Conservation (phyloP, 1,284 basidiomycete species). For the Puccinia horiana region DNA sequence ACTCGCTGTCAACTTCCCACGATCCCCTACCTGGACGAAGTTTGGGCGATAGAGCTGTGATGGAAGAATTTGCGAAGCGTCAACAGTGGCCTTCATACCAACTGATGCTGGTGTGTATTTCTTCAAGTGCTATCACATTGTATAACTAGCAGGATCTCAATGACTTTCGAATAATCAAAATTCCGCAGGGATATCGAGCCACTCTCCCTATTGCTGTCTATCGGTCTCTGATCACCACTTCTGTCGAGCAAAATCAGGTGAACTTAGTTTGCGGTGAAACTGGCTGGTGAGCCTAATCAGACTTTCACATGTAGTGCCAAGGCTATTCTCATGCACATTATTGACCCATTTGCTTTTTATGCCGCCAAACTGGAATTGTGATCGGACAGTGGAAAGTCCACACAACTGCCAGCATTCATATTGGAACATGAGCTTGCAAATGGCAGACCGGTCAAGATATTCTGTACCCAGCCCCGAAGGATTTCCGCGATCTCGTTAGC, state of each 20-base stretch:
- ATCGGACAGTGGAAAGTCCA: slow-evolving; percentile 81
- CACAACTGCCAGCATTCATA: slow-evolving; percentile 92
- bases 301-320: not conserved
- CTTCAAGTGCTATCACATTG: not conserved
- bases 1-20: not conserved
- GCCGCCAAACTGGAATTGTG: not conserved
- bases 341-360: not conserved
- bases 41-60: slow-evolving; percentile 5
- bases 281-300: slow-evolving; percentile 69
- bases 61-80: slow-evolving; percentile 66
- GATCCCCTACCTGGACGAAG: not conserved
- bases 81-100: slow-evolving; percentile 72
- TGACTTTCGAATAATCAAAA: slow-evolving; percentile 50
- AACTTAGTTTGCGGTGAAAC: slow-evolving; percentile 96
- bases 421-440: slow-evolving; percentile 83
- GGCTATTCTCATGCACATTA: not conserved
- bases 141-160: not conserved
- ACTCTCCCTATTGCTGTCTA: slow-evolving; percentile 84
- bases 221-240: slow-evolving; percentile 72
- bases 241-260: slow-evolving; percentile 77
- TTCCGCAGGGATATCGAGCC: slow-evolving; percentile 69
- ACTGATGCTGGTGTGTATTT: slow-evolving; percentile 71
- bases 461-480: slow-evolving; percentile 91
- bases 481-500: slow-evolving; percentile 97
- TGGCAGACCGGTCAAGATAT: slow-evolving; percentile 85